These are phyloP conservation scores for Leucogyrophana mollusca DNA, from an alignment of 768 basidiomycete species.

Conservation along the genomic window DNA sequence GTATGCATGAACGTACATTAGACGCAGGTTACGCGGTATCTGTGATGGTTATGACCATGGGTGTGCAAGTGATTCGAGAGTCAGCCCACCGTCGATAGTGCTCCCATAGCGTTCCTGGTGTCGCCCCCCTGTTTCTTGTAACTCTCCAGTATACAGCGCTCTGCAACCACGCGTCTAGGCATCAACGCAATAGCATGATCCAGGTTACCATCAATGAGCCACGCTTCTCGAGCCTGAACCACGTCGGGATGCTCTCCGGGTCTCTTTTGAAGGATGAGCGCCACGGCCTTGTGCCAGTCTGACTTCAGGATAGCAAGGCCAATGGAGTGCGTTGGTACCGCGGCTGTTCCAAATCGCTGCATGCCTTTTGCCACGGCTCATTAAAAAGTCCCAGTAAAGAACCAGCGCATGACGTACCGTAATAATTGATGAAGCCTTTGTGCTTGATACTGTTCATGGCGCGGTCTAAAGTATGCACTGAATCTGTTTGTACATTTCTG, in stretches of 20 bases:
- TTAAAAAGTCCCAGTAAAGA: neutral
- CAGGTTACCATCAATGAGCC: slow-evolving; percentile 80
- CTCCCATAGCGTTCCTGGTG: slow-evolving; percentile 82
- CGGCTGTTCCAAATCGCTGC: slow-evolving; percentile 98
- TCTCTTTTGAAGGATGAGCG: slow-evolving; percentile 76
- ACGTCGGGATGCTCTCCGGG: slow-evolving; percentile 94
- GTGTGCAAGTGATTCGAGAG: neutral
- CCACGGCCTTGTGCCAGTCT: slow-evolving; percentile 87
- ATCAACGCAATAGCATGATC: slow-evolving; percentile 81
- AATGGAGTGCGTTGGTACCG: slow-evolving; percentile 92
- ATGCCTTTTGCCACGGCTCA: slow-evolving; percentile 59
- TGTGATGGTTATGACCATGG: slow-evolving; percentile 29
- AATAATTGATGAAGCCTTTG: slow-evolving; percentile 97
- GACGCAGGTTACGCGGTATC: slow-evolving; percentile 93
- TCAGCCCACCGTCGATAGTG: slow-evolving; percentile 70
- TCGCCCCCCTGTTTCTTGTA: slow-evolving; percentile 80
- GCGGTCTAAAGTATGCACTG: slow-evolving; percentile 66
- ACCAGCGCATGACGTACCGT: slow-evolving; percentile 50
- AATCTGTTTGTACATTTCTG: slow-evolving; percentile 85
- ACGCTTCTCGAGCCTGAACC: slow-evolving; percentile 78
- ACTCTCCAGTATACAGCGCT: slow-evolving; percentile 88
- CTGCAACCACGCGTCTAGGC: slow-evolving; percentile 91
- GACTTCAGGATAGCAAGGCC: slow-evolving; percentile 87
- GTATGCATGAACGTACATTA: slow-evolving; percentile 99
- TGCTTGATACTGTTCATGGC: slow-evolving; percentile 76